Base-by-base conservation (phyloP, 129 eudicot species). In the Flaveria sonorensis region DNA sequence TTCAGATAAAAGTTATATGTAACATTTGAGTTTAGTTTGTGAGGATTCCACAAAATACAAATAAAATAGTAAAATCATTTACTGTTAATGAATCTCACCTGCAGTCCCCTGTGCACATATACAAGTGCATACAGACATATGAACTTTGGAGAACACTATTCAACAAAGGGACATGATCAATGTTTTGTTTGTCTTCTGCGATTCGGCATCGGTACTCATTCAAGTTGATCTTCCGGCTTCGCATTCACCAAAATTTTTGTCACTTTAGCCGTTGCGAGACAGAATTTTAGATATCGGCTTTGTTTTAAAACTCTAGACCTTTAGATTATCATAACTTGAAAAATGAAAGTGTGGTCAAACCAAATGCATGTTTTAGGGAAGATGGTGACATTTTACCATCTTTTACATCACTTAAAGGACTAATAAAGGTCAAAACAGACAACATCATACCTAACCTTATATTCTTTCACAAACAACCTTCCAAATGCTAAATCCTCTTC, bases 401-500 rank as follows among this genome's bases (percentile, higher is more conserved):
- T 23, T 62, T 11, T 61, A 61, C 55, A 71, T 28, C 10, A 65
- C 45, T 56, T 18, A 67, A 28, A 30, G 30, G 52, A 7, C 21
- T 43, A 16, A 64, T 12, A 48, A 48, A 18, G 15, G 84, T 74
- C 84, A 67, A 81, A 74, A 81, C 71, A 73, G 70, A 68, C 51
- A 51, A 36, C 72, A 79, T 53, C 68, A 72, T 72, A 82, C 82
- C 85, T 82, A 82, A 82, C 83, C 85, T 70, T 32, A 79, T 76
- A 87, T 87, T 79, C 91, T 82, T 46, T 63, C 66, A 75, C 14
- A 72, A 68, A 42, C 76, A 79, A 32, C 45, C 80, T 67, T 81
- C 92, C 92, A 87, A 84, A 77, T 59, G 76, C 85, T 78, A 83
- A 70, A 21, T 72, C 76, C 74, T 74, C 39, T 43, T 62, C 53